phyloP scores from a whole-genome alignment of 768 basidiomycete species.

The Kwoniella europaea region DNA sequence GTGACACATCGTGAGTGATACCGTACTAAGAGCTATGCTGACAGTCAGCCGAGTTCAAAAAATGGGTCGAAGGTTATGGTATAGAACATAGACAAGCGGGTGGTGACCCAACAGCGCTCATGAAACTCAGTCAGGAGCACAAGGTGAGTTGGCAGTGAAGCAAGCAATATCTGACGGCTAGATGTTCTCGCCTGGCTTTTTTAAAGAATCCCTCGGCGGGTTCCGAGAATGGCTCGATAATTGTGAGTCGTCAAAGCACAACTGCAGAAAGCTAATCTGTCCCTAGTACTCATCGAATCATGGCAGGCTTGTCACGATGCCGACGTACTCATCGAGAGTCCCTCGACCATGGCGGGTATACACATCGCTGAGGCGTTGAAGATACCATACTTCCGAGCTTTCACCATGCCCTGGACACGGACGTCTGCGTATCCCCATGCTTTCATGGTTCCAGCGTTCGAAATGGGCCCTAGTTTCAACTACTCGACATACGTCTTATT shows the following conservation, averaged over 20 bases:
- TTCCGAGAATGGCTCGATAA: conserved; percentile 73
- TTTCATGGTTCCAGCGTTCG: conserved; percentile 67
- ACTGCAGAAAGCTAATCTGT: neutral
- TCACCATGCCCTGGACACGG: conserved; percentile 59
- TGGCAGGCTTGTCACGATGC: conserved; percentile 71
- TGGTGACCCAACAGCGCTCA: conserved; percentile 71
- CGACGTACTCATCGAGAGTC: conserved; percentile 70
- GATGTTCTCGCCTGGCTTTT: conserved; percentile 77
- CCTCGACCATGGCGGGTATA: conserved; percentile 72
- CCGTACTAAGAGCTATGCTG: neutral
- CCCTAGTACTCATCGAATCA: conserved; percentile 66
- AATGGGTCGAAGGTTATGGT: conserved; percentile 68
- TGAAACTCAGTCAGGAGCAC: conserved; percentile 67
- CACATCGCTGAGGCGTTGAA: conserved; percentile 73
- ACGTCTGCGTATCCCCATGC: conserved; percentile 71
- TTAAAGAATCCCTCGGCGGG: conserved; percentile 67
- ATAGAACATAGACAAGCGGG: conserved; percentile 69
- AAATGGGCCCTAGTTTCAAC: conserved; percentile 67
- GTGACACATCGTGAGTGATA: conserved; percentile 62
- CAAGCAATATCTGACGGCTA: conserved; percentile 13
- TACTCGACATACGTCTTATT: conserved; percentile 65
- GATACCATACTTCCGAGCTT: conserved; percentile 68
- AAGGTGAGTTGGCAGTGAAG: conserved; percentile 34
- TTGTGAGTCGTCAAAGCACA: conserved; percentile 58
- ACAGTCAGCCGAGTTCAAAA: conserved; percentile 59